Base-by-base conservation (phyloP, 106 monocot species). In the Acanthochlamys bracteata region DNA sequence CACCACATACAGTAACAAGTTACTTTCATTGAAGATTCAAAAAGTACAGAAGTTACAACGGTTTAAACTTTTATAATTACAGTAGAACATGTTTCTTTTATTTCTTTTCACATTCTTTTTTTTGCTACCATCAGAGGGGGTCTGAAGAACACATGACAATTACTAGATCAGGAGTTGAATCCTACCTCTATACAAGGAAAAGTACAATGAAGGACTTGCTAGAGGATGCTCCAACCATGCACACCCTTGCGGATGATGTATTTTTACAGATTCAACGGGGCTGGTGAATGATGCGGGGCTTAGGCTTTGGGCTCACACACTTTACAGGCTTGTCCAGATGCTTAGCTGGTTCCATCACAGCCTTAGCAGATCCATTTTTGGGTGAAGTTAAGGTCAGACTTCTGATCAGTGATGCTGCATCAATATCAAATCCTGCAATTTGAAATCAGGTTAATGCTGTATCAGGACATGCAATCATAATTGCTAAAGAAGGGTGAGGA, bases 261-360 rank as follows among this genome's bases (percentile, higher is more conserved):
- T 33, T 33, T 33, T 33, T 33, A 49, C 17, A 10, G 40, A 41
- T 63, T 43, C 21, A 41, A 15, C 42, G 40, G 42, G 63, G 63
- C 41, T 63, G 63, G 15, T 63, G 42, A 11, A 63, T 63, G 41
- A 79, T 73, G 40, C 82, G 81, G 21, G 82, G 61, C 65, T 65
- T 74, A 64, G 45, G 27, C 71, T 78, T 82, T 3, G 84, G 84
- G 73, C 79, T 84, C 65, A 76, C 57, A 20, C 66, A 56, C 41
- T 75, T 79, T 41, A 49, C 17, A 1, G 86, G 86, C 73, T 86
- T 90, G 71, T 89, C 89, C 39, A 63, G 62, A 51, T 78, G 49
- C 61, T 66, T 83, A 3, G 64, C 51, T 12, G 76, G 47, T 6
- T 80, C 88, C 45, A 65, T 2, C 16, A 33, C 10, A 10, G 51